Conservation (phyloP, 768 basidiomycete species). For the Russula foetens region DNA sequence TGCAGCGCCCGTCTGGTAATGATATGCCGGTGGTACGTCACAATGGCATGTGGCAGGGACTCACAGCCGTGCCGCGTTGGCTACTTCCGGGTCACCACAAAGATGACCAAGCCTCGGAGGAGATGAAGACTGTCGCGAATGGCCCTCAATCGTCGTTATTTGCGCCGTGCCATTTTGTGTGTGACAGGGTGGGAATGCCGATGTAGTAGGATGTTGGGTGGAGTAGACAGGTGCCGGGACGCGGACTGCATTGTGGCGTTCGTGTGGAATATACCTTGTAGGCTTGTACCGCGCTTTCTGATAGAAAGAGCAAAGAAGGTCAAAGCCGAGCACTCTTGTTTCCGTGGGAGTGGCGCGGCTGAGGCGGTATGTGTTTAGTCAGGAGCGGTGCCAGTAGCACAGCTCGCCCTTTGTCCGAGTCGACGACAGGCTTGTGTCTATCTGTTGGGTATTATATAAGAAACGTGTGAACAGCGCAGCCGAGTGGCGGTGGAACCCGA, state of each 20-base stretch:
- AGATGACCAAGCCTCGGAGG: neutral
- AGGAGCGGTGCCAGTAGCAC: neutral
- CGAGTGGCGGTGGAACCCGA: neutral
- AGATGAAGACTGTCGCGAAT: neutral
- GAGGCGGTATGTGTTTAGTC: neutral
- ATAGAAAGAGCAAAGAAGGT: neutral
- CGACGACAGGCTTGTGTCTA: neutral
- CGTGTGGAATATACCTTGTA: too few species aligned
- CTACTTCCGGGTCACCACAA: neutral
- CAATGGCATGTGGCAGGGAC: too few species aligned
- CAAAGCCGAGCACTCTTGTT: neutral
- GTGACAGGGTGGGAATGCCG: neutral
- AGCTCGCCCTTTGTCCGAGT: neutral
- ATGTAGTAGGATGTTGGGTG: neutral
- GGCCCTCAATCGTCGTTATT: neutral
- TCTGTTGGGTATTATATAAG: too few species aligned
- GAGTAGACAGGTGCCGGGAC: neutral
- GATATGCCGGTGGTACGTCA: too few species aligned
- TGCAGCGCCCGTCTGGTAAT: too few species aligned
- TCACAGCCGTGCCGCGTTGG: too few species aligned
- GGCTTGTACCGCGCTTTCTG: neutral
- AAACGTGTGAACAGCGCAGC: too few species aligned
- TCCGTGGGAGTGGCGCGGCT: neutral
- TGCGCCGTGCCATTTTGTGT: neutral
- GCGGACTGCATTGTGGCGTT: neutral